Evolutionary conservation across 768 basidiomycete species (phyloP).

Genomic region (Ramaria rubella): DNA sequence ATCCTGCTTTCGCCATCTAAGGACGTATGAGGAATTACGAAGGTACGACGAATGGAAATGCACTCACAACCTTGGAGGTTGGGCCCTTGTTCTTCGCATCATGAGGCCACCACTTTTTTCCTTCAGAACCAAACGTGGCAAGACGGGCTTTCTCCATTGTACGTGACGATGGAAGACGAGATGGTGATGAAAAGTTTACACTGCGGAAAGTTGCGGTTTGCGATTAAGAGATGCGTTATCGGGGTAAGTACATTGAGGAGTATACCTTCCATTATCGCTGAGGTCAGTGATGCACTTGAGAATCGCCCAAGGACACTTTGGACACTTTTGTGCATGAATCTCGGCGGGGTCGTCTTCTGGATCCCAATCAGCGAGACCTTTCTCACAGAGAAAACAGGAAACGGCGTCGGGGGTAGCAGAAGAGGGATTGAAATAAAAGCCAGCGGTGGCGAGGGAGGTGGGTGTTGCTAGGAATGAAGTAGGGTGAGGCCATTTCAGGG

Average conservation of each 20-base stretch:
- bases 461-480: constrained; percentile 60
- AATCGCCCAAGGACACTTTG: constrained; percentile 71
- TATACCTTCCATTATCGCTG: constrained; percentile 50
- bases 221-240: neutral
- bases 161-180: constrained; percentile 57
- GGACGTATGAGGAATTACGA: constrained; percentile 8
- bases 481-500: constrained; percentile 65
- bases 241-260: neutral
- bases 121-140: constrained; percentile 50
- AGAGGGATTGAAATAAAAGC: constrained; percentile 78
- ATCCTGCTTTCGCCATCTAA: constrained; percentile 88
- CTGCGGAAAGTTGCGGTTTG: constrained; percentile 28
- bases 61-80: constrained; percentile 58
- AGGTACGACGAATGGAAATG: neutral
- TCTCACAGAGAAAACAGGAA: constrained; percentile 77
- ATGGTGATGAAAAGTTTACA: constrained; percentile 47
- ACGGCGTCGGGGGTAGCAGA: constrained; percentile 67
- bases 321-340: constrained; percentile 72
- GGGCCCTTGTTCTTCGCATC: constrained; percentile 57
- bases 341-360: constrained; percentile 77
- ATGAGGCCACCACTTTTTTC: constrained; percentile 53
- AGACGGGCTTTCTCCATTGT: constrained; percentile 67
- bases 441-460: constrained; percentile 72
- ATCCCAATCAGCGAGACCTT: constrained; percentile 82
- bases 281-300: constrained; percentile 65